These are phyloP conservation scores for Sporodiniella umbellata DNA, from an alignment of 371 early-diverging fungal genomes.

Conservation along the genomic window DNA sequence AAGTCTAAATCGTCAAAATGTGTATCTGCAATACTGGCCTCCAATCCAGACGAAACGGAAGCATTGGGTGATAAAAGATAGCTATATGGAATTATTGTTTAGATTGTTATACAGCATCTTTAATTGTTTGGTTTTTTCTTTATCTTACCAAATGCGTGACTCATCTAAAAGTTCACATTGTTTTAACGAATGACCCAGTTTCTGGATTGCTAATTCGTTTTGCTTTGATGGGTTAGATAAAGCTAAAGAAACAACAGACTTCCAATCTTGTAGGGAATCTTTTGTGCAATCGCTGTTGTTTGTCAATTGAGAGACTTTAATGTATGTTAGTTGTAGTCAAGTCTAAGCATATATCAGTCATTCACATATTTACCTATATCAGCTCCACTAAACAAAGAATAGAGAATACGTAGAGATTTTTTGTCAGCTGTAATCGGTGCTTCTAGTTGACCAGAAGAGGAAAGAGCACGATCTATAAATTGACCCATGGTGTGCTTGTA, in stretches of 20 bases:
- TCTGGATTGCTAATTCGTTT: conserved; percentile 64
- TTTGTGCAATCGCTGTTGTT: conserved; percentile 9
- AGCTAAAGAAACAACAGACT: conserved; percentile 64
- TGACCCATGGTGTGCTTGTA: conserved; percentile 75
- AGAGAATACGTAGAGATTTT: conserved; percentile 67
- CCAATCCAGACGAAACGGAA: conserved; percentile 53
- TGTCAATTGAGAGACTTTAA: conserved; percentile 26
- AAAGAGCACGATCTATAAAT: conserved; percentile 62
- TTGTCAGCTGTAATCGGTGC: conserved; percentile 39
- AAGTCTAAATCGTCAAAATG: conserved; percentile 51
- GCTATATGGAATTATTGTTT: conserved; percentile 29
- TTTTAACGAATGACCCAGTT: conserved; percentile 73
- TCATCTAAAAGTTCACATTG: conserved; percentile 51
- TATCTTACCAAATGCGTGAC: conserved; percentile 77
- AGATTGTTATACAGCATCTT: conserved; percentile 3
- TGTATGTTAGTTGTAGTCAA: background rate
- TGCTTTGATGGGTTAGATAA: conserved; percentile 81
- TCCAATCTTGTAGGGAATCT: conserved; percentile 59
- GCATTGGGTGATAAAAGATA: conserved; percentile 63
- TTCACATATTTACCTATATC: conserved; percentile 36
- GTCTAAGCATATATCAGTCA: too few relatives aligned
- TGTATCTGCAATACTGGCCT: conserved; percentile 54
- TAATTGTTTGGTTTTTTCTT: too few relatives aligned
- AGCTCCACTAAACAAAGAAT: conserved; percentile 70
- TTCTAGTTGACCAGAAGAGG: conserved; percentile 8